Percentiles rank a stretch among this genome's conserved stretches.
Conservation (phyloP, 257 asterid species). For the Nicotiana undulata region DNA sequence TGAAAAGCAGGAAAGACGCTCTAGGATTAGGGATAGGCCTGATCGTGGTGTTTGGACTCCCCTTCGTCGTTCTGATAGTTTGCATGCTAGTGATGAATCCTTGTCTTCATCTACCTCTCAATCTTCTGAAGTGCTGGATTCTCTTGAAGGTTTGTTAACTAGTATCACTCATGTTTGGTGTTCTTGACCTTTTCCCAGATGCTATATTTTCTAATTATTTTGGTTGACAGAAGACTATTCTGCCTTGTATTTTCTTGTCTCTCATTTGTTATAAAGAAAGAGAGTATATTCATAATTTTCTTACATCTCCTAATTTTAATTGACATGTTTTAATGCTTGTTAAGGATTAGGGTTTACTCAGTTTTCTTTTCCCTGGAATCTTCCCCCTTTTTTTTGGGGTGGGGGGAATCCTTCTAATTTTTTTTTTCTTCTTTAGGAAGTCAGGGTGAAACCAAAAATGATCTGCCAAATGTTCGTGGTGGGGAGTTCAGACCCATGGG, state of each 20-base stretch:
- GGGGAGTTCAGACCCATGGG: conserved; percentile 44
- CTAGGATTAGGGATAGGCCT: conserved; percentile 79
- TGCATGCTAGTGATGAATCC: conserved; percentile 61
- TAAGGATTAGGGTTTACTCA: not conserved
- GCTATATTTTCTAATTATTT: not conserved
- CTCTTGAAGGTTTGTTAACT: conserved; percentile 50
- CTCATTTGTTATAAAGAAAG: not conserved
- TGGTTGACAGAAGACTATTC: not conserved
- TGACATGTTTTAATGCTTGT: not conserved
- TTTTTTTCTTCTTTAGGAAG: conserved; percentile 33
- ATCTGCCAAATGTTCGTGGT: conserved; percentile 32
- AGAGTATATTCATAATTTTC: not conserved
- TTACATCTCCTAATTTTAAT: not conserved
- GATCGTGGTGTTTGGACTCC: conserved; percentile 96
- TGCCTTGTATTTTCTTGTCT: not conserved
- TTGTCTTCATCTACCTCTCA: conserved; percentile 56
- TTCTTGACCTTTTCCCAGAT: not conserved
- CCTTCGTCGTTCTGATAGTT: conserved; percentile 67
- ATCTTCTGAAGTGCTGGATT: conserved; percentile 41
- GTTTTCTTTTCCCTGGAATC: not conserved
- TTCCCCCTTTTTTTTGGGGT: not conserved
- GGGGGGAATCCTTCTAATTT: not conserved
- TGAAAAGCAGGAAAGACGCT: conserved; percentile 59
- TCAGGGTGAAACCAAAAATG: conserved; percentile 43
- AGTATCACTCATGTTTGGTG: not conserved